These are phyloP conservation scores for Curvularia sp. DNA, from an alignment of 2,329 filamentous ascomycete species.

Conservation along the genomic window DNA sequence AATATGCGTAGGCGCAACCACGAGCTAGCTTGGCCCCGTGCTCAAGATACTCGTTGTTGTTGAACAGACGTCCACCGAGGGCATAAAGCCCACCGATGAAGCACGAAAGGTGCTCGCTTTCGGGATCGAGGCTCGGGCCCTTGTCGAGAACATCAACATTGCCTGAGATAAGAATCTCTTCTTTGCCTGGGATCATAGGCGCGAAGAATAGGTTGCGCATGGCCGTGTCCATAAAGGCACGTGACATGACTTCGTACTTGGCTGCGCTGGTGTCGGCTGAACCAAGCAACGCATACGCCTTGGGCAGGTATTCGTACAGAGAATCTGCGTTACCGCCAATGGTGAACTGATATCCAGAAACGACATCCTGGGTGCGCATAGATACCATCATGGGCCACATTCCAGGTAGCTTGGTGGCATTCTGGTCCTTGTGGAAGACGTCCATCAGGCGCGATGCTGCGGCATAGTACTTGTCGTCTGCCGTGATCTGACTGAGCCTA, in stretches of 20 bases:
- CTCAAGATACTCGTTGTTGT: slow-evolving; percentile 59
- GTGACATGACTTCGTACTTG: slow-evolving; percentile 63
- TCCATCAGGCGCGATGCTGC: slow-evolving; percentile 44
- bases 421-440: slow-evolving; percentile 42
- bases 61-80: slow-evolving; percentile 64
- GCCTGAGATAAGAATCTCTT: slow-evolving; percentile 43
- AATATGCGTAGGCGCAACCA: slow-evolving; percentile 68
- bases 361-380: slow-evolving; percentile 40
- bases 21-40: slow-evolving; percentile 65
- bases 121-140: slow-evolving; percentile 48
- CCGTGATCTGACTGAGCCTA: slow-evolving; percentile 47
- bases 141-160: slow-evolving; percentile 41
- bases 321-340: slow-evolving; percentile 49
- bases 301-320: slow-evolving; percentile 49
- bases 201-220: slow-evolving; percentile 58
- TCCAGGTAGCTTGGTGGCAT: slow-evolving; percentile 44
- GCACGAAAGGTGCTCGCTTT: slow-evolving; percentile 66
- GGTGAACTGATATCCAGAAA: slow-evolving; percentile 42
- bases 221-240: slow-evolving; percentile 53
- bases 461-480: slow-evolving; percentile 48
- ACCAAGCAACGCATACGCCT: slow-evolving; percentile 44
- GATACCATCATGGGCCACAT: slow-evolving; percentile 51
- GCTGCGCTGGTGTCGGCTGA: slow-evolving; percentile 56
- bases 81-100: slow-evolving; percentile 69
- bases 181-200: slow-evolving; percentile 47